These are phyloP conservation scores for Quercus rubra DNA, from an alignment of 306 rosid genomes.

Conservation along the genomic window DNA sequence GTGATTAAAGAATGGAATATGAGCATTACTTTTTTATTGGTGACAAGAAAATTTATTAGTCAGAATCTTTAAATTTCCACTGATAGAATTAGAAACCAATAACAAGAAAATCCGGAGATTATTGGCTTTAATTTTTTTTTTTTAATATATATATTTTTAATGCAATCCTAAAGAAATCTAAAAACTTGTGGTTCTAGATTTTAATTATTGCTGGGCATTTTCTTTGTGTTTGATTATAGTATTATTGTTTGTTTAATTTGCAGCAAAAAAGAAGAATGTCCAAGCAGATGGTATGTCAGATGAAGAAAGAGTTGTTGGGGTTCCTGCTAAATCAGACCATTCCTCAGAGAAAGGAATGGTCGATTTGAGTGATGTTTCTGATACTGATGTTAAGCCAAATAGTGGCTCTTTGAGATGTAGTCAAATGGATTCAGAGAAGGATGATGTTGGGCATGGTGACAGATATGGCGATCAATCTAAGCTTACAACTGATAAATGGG, in stretches of 20 bases:
- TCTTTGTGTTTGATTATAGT: constrained; percentile 3
- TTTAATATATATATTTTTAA: too few species aligned
- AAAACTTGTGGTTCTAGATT: neutral
- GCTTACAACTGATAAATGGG: constrained; percentile 30
- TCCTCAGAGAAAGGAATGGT: constrained; percentile 46
- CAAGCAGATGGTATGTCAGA: constrained; percentile 62
- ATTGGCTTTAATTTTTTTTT: neutral
- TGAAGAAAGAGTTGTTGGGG: constrained; percentile 51
- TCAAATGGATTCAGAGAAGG: constrained; percentile 40
- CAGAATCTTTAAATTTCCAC: neutral
- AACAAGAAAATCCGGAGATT: neutral
- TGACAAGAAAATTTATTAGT: neutral
- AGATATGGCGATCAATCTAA: constrained; percentile 27
- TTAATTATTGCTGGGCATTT: neutral
- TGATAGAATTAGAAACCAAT: neutral
- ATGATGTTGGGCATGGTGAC: constrained; percentile 27
- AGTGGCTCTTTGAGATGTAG: constrained; percentile 33
- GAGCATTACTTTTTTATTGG: neutral
- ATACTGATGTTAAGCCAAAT: constrained; percentile 46
- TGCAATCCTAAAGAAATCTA: neutral
- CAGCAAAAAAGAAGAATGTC: constrained; percentile 63
- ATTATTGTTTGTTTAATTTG: constrained; percentile 20
- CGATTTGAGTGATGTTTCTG: constrained; percentile 47
- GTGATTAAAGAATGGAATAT: neutral
- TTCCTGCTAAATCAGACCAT: constrained; percentile 39